phyloP scores from a whole-genome alignment of 768 basidiomycete genomes.

The Albatrellus ellisii region DNA sequence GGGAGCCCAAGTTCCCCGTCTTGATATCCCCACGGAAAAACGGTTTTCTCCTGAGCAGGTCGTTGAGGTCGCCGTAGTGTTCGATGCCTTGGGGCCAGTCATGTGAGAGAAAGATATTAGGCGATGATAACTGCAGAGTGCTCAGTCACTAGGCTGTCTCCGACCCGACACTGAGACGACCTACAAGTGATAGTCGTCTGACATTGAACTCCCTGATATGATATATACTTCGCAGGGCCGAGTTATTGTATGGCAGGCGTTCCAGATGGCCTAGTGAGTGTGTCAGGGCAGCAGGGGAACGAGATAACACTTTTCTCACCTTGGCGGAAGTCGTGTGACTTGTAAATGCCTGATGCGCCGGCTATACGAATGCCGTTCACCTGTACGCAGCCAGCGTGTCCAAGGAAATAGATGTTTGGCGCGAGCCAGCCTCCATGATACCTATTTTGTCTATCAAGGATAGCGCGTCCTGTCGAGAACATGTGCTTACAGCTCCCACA shows the following conservation, averaged over 20 bases:
- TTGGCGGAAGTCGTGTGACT: conserved; percentile 53
- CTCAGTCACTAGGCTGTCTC: too few relatives aligned
- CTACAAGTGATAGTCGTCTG: conserved; percentile 59
- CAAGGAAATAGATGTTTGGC: conserved; percentile 92
- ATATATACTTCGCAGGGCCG: conserved; percentile 72
- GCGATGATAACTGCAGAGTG: conserved; percentile 34
- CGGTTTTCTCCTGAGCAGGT: conserved; percentile 61
- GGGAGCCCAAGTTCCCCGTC: conserved; percentile 66
- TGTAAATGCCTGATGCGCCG: conserved; percentile 90
- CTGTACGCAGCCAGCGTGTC: conserved; percentile 78
- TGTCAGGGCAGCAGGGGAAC: neutral
- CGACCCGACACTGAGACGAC: conserved; percentile 15
- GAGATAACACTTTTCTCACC: conserved; percentile 28
- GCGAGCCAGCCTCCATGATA: conserved; percentile 98
- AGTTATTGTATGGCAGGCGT: conserved; percentile 63
- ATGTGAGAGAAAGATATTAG: conserved; percentile 82
- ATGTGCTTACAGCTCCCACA: conserved; percentile 83
- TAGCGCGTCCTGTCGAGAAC: neutral
- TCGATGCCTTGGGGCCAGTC: conserved; percentile 92
- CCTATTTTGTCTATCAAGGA: conserved; percentile 25
- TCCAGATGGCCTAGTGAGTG: conserved; percentile 57
- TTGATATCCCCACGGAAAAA: conserved; percentile 64
- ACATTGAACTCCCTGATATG: conserved; percentile 84
- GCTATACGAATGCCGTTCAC: conserved; percentile 83
- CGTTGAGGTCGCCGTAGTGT: conserved; percentile 55